Conservation (phyloP, 768 basidiomycete species). For the Tubosaeta brunneosetosa region DNA sequence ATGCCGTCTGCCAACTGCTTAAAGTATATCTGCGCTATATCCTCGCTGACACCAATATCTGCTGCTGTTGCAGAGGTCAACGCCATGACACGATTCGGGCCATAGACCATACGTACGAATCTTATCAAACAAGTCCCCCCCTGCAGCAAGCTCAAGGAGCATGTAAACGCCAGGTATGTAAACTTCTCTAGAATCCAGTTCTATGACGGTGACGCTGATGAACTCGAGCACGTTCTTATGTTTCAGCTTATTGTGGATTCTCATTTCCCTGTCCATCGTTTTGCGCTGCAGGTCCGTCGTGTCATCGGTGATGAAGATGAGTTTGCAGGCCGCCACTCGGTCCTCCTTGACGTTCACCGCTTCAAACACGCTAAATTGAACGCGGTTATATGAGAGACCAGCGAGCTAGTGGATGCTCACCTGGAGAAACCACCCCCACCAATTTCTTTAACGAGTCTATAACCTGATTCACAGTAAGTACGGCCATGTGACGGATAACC, state of each 20-base stretch:
- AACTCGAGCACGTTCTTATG: conserved; percentile 82
- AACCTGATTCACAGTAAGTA: conserved; percentile 44
- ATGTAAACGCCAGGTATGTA: conserved; percentile 88
- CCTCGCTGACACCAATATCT: conserved; percentile 81
- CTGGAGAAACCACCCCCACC: conserved; percentile 87
- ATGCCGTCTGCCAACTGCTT: conserved; percentile 80
- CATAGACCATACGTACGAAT: conserved; percentile 60
- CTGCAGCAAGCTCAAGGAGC: conserved; percentile 86
- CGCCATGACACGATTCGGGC: not conserved
- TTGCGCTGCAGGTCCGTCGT: conserved; percentile 72
- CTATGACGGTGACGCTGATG: conserved; percentile 70
- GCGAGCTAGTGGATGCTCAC: conserved; percentile 34
- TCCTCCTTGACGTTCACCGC: conserved; percentile 67
- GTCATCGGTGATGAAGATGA: conserved; percentile 59
- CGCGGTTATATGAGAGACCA: not conserved
- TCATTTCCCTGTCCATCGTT: conserved; percentile 86
- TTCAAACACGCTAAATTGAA: conserved; percentile 63
- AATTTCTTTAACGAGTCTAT: conserved; percentile 65
- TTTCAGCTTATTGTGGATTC: conserved; percentile 77
- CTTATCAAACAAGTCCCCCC: conserved; percentile 97
- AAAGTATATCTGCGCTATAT: conserved; percentile 89
- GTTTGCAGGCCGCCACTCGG: conserved; percentile 82
- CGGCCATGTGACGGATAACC: not conserved
- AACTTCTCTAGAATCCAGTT: conserved; percentile 47
- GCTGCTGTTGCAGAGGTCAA: conserved; percentile 53